These are phyloP conservation scores for Plasmodium falciparum DNA, from an alignment of 169 alveolate species.

Conservation along the genomic window DNA sequence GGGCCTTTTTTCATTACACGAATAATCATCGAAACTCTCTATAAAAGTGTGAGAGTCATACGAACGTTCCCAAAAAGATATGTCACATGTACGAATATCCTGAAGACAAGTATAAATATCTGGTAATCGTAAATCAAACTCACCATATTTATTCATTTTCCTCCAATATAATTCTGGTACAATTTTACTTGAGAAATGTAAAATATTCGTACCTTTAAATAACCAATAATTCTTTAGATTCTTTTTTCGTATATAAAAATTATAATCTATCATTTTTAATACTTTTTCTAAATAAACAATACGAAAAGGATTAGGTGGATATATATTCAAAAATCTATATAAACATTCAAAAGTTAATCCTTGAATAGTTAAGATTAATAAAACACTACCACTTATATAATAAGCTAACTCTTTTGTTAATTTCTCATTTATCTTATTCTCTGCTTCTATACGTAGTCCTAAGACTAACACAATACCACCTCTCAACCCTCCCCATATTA, in stretches of 20 bases:
- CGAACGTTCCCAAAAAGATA: slow-evolving; percentile 51
- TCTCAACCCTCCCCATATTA: slow-evolving; percentile 94
- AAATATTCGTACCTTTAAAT: slow-evolving; percentile 87
- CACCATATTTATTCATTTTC: slow-evolving; percentile 84
- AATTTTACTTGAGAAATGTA: slow-evolving; percentile 80
- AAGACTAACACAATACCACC: slow-evolving; percentile 94
- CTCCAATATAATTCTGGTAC: slow-evolving; percentile 87
- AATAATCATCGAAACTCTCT: slow-evolving; percentile 54
- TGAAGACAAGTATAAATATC: slow-evolving; percentile 75
- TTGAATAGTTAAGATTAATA: slow-evolving; percentile 90
- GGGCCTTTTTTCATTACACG: slow-evolving; percentile 4
- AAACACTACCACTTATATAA: slow-evolving; percentile 93
- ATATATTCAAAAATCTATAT: slow-evolving; percentile 87
- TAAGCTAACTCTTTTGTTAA: slow-evolving; percentile 89
- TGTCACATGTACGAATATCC: slow-evolving; percentile 72
- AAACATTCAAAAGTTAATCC: slow-evolving; percentile 92
- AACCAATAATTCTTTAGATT: slow-evolving; percentile 88
- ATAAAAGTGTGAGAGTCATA: slow-evolving; percentile 56
- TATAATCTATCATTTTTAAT: slow-evolving; percentile 88
- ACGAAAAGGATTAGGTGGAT: slow-evolving; percentile 91
- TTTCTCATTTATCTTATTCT: slow-evolving; percentile 81
- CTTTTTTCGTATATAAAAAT: slow-evolving; percentile 82
- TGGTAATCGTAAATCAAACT: slow-evolving; percentile 79
- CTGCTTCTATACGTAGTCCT: slow-evolving; percentile 92
- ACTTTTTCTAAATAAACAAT: slow-evolving; percentile 89